Evolutionary conservation across 257 asterid genomes (phyloP), one percentile per base, ranked within the genome.

Genomic region (Petrea volubilis): DNA sequence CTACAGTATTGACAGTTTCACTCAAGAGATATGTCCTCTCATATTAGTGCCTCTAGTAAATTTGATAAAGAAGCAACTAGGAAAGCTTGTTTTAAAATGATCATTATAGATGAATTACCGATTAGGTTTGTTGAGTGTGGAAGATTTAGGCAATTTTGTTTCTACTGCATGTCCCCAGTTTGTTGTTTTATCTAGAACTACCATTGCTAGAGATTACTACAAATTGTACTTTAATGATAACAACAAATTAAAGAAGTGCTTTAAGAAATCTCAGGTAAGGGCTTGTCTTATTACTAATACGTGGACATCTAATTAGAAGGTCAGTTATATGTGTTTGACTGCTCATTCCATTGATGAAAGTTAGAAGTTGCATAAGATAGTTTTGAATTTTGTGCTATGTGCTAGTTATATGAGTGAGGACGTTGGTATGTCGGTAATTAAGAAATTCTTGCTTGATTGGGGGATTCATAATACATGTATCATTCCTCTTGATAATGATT

Each of bases 401-500:
- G 4, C 51, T 44, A 13, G 51, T 15, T 20, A 44, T 13, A 15
- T 12, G 3, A 59, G 64, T 46, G 56, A 55, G 0, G 43, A 25
- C 1, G n/a, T 59, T 34, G 65, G 58, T 7, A 10, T 25, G 3
- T 21, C 2, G 20, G n/a, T n/a, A n/a, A 12, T 67, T 17, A 57
- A 40, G 0, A 20, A 59, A n/a, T 47, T 41, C 18, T 50, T 74
- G 6, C n/a, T 44, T 23, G n/a, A 56, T 14, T 74, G 63, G 23
- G 62, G 55, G 5, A 29, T 68, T 15, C 23, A 61, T 23, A 68
- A 41, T 0, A 2, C 51, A 0, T 68, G 60, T 15, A 10, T 67
- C 0, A 15, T 68, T 25, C 59, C 63, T 5, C 17, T 67, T 34
- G 59, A 75, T 17, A 75, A 75, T 40, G 50, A 59, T 0, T 50